These are phyloP conservation scores for Ustilago cynodontis DNA, from an alignment of 1,284 basidiomycete genomes.

Conservation along the genomic window DNA sequence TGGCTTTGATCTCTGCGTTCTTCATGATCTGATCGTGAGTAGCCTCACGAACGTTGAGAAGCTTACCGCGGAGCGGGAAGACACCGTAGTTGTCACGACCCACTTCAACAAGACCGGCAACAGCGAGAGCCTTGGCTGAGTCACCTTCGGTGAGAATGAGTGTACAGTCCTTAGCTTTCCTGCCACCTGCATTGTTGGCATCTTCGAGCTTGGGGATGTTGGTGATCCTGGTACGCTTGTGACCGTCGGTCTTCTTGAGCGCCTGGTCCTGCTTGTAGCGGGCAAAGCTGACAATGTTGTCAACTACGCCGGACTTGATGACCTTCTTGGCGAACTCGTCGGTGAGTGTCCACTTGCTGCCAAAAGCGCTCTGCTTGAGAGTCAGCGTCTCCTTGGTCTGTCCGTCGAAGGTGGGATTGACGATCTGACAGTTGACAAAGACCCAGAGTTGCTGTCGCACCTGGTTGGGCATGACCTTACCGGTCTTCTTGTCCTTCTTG, in stretches of 20 bases:
- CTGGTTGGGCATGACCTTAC: constrained; percentile 89
- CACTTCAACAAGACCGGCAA: constrained; percentile 92
- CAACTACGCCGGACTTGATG: constrained; percentile 88
- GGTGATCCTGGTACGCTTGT: constrained; percentile 81
- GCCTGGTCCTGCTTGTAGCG: constrained; percentile 96
- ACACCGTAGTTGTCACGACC: constrained; percentile 97
- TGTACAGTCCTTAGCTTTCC: constrained; percentile 83
- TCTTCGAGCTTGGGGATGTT: constrained; percentile 95
- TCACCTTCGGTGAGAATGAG: constrained; percentile 99
- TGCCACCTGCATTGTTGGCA: constrained; percentile 95
- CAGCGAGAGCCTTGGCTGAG: constrained; percentile 95
- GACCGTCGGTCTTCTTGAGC: constrained; percentile 96
- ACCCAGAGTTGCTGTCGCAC: constrained; percentile 99
- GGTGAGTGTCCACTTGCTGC: constrained; percentile 85
- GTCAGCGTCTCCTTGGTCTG: constrained; percentile 99
- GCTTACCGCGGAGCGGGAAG: constrained; percentile 95
- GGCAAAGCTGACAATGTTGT: constrained; percentile 93
- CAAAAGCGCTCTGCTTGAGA: constrained; percentile 87
- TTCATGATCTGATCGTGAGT: constrained; percentile 96
- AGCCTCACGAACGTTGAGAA: constrained; percentile 97
- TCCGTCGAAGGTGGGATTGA: constrained; percentile 99
- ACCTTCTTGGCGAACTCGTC: constrained; percentile 98
- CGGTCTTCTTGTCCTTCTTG: constrained; percentile 89
- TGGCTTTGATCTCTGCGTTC: constrained; percentile 95
- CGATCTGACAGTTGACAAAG: constrained; percentile 95